phyloP scores from a whole-genome alignment of 2,329 filamentous ascomycete genomes.

The Rhinocladiella similis region DNA sequence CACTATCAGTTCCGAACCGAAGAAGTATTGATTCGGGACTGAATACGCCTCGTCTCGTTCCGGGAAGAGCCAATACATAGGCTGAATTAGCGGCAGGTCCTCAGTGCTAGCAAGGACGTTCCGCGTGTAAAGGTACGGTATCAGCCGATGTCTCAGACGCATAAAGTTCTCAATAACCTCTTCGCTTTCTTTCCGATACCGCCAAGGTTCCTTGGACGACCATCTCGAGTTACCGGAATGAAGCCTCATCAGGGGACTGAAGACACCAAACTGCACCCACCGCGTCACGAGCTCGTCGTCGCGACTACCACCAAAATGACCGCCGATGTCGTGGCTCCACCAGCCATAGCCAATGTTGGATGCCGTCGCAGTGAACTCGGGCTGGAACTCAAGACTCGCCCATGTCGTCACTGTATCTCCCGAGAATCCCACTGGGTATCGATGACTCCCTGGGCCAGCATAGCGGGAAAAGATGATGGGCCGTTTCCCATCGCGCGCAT shows the following conservation, averaged over 20 bases:
- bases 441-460: slow-evolving; percentile 62
- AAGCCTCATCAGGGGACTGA: slow-evolving; percentile 61
- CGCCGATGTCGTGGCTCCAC: slow-evolving; percentile 71
- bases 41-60: slow-evolving; percentile 55
- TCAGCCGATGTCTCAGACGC: slow-evolving; percentile 56
- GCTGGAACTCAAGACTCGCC: slow-evolving; percentile 63
- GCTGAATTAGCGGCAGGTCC: slow-evolving; percentile 57
- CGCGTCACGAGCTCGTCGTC: slow-evolving; percentile 61
- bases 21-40: slow-evolving; percentile 60
- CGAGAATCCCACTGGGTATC: slow-evolving; percentile 66
- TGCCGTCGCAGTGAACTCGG: slow-evolving; percentile 66
- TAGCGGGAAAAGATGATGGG: slow-evolving; percentile 63
- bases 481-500: slow-evolving; percentile 41
- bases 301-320: slow-evolving; percentile 57
- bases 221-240: slow-evolving; percentile 61
- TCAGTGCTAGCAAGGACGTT: slow-evolving; percentile 49
- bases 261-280: slow-evolving; percentile 64
- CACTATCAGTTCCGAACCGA: slow-evolving; percentile 59
- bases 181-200: slow-evolving; percentile 49
- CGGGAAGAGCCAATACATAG: slow-evolving; percentile 64
- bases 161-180: slow-evolving; percentile 52
- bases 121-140: slow-evolving; percentile 63
- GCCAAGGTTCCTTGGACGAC: slow-evolving; percentile 64
- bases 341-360: slow-evolving; percentile 68
- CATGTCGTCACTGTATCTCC: slow-evolving; percentile 62